Conservation (phyloP, 441 rosid species). For the Croton laevigatus region DNA sequence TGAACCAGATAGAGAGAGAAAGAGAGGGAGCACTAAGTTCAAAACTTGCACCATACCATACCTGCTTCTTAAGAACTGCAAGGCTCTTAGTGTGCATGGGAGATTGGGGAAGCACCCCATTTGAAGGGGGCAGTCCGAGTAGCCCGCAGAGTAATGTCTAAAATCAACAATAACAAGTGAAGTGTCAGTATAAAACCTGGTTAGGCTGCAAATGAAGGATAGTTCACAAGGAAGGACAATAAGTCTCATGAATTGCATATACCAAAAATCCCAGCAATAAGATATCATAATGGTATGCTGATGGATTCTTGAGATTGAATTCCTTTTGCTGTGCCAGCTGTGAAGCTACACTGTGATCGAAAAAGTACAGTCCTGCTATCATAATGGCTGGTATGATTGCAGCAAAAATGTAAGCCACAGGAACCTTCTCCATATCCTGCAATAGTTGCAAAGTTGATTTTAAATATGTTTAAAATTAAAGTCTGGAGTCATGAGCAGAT, state of each 20-base stretch:
- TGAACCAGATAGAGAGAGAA: background rate
- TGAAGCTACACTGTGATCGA: constrained; percentile 88
- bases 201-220: constrained; percentile 1
- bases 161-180: constrained; percentile 10
- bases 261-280: constrained; percentile 71
- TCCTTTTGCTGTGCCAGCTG: constrained; percentile 90
- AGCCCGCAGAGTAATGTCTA: constrained; percentile 80
- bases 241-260: constrained; percentile 11
- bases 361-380: constrained; percentile 86
- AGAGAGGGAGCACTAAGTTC: constrained; percentile 1
- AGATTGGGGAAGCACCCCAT: constrained; percentile 88
- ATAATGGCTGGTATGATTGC: constrained; percentile 79
- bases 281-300: constrained; percentile 84
- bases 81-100: constrained; percentile 95
- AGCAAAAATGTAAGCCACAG: constrained; percentile 54
- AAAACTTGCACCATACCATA: constrained; percentile 20
- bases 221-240: constrained; percentile 6
- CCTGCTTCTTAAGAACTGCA: constrained; percentile 80
- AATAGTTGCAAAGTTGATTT: constrained; percentile 8
- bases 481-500: background rate
- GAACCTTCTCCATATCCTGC: constrained; percentile 82
- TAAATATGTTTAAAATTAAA: background rate
- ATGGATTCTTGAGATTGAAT: constrained; percentile 74
- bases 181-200: constrained; percentile 13
- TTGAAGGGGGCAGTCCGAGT: constrained; percentile 87